These are phyloP conservation scores for Ophiostoma sp. DNA, from an alignment of 2,329 filamentous ascomycete genomes.

Conservation along the genomic window DNA sequence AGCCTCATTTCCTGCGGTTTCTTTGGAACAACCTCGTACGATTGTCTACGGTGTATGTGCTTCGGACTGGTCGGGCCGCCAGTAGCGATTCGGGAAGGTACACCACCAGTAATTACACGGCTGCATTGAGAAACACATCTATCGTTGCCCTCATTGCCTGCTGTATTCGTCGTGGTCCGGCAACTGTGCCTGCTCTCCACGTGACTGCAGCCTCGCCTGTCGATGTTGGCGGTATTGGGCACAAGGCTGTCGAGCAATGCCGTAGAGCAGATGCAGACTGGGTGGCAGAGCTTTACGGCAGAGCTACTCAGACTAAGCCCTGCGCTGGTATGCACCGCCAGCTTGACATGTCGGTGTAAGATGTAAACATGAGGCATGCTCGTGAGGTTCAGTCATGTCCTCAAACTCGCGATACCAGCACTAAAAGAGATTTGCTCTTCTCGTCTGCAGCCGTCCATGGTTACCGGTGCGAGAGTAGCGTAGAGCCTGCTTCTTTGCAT, in stretches of 20 bases:
- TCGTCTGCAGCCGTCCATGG: too few relatives aligned
- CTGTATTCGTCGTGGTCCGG: background rate
- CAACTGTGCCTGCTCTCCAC: background rate
- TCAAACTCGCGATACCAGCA: too few relatives aligned
- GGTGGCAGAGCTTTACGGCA: too few relatives aligned
- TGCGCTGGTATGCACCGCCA: too few relatives aligned
- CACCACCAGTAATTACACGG: background rate
- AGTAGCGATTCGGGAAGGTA: background rate
- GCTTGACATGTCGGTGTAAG: too few relatives aligned
- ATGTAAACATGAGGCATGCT: too few relatives aligned
- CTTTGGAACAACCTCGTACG: background rate
- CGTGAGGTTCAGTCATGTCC: too few relatives aligned
- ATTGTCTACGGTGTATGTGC: background rate
- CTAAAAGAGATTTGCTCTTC: too few relatives aligned
- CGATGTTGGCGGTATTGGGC: too few relatives aligned
- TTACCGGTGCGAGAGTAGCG: too few relatives aligned
- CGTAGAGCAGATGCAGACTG: background rate
- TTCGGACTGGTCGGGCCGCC: background rate
- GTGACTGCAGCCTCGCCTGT: background rate
- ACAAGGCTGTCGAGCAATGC: background rate
- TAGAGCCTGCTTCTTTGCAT: too few relatives aligned
- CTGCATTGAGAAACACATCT: background rate
- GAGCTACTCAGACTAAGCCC: too few relatives aligned
- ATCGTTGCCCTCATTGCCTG: background rate
- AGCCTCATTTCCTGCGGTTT: slow-evolving; percentile 1